Base-by-base conservation (phyloP, 106 monocot species). In the Dendrobium huoshanense region DNA sequence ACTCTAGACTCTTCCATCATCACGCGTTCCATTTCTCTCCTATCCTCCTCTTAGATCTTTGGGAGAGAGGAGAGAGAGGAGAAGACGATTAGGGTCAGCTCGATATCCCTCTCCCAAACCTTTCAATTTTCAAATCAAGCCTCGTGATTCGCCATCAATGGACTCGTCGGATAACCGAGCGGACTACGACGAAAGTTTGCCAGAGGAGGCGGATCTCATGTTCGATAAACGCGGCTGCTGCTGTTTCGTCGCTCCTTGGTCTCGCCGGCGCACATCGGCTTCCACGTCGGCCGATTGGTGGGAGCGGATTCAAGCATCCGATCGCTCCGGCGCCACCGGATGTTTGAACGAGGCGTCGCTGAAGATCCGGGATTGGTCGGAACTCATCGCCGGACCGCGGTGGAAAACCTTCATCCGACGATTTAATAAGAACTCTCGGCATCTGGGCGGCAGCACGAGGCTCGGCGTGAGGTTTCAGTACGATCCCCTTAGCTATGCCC, bases 401-500 rank as follows among this genome's bases (percentile, higher is more conserved):
- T 92, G 92, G 92, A 92, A 92, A 84, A 92, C 86, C 27, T 89
- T 92, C 85, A 79, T 92, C 82, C 84, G 92, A 31, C 29, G 88
- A 54, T 81, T 90, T 83, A 77, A 81, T 42, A 73, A 86, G 72
- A 64, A 19, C 37, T 9, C 64, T 25, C n/a, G 72, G 15, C 9
- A 20, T 27, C n/a, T 20, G 75, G 3, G 47, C 56, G 59, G 67
- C 59, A 51, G 51, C 51, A 51, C 51, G 51, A 51, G 51, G 13
- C 51, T 51, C 51, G 51, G 51, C 15, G 51, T 51, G 51, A 78
- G 65, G 51, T 87, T 87, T 80, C 84, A 87, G 78, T 89, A 89
- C 84, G 87, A 87, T 67, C 87, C 87, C 19, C 77, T 90, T 31
- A 87, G 85, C 86, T 88, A 86, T 73, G 72, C 86, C 31, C 59